Evolutionary conservation across 148 eudicot genomes (phyloP), one percentile per base, ranked within the genome.

Genomic region (Cornus suecica): DNA sequence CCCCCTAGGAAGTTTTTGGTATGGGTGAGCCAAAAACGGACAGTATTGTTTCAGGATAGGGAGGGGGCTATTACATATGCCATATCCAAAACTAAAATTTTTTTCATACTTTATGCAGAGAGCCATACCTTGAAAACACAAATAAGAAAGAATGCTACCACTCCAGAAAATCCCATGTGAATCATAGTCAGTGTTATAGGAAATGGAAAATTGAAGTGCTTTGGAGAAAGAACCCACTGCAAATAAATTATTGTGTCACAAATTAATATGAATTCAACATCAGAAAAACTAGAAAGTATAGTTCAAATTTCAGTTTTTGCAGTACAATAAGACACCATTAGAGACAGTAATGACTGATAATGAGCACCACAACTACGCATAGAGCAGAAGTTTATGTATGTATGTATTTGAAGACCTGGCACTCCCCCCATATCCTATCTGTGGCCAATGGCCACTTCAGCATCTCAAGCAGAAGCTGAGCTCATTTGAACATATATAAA

Each of bases 201-300:
- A 9, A 95, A 86, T 56, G 99, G 97, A 80, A 95, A 95, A 74
- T 92, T 95, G 94, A 95, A 95, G 82, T 95, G 92, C 81, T 92
- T 95, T 37, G 94, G 97, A 75, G 99, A 95, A 77, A 95, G 99
- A 84, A 95, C 97, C 99, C 99, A 95, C 99, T 95, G 97, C 87
- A 84, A 78, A 69, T 8, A 69, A 52, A 79, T 54, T 78, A 66
- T 58, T 27, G 58, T 14, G 68, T 34, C 22, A 26, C 45, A 62
- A 68, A 69, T 73, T 41, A 65, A 41, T 41, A 66, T 58, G 25
- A 3, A 48, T 48, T 48, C 15, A 48, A 14, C 54, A 48, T 48
- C 15, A 48, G 20, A 48, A 48, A 48, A 48, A 14, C 54, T 11
- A 1, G 20, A 48, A 48, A 48, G 18, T 48, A 48, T 48, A 16